Evolutionary conservation across 108 stramenopile genomes (phyloP).

Genomic region (Conticribra guillardii): DNA sequence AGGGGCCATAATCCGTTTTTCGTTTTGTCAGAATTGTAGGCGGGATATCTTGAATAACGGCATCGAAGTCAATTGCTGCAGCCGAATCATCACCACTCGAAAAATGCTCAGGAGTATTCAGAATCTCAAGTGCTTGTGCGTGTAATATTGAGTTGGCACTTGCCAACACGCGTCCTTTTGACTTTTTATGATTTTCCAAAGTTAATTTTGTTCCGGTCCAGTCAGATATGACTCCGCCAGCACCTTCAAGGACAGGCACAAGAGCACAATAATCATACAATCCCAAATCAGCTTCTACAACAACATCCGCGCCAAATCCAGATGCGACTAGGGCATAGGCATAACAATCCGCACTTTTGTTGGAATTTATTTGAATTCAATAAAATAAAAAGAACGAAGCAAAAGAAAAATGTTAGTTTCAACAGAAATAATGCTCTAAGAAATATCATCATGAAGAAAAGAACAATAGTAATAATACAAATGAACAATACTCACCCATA

Average conservation of each 20-base stretch:
- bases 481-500: too few relatives aligned
- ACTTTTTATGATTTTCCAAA: conserved; percentile 43
- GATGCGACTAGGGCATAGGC: conserved; percentile 65
- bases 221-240: conserved; percentile 59
- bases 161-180: conserved; percentile 58
- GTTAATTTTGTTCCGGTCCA: conserved; percentile 54
- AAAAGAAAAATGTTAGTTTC: too few relatives aligned
- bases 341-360: conserved; percentile 65
- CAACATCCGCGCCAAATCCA: conserved; percentile 58
- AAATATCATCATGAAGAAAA: too few relatives aligned
- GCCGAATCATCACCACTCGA: conserved; percentile 34
- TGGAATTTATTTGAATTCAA: too few relatives aligned
- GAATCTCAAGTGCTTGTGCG: conserved; percentile 37
- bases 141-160: conserved; percentile 50
- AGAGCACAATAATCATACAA: conserved; percentile 63
- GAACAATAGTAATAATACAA: too few relatives aligned
- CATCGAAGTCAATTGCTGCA: not conserved
- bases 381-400: too few relatives aligned
- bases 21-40: not conserved
- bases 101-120: conserved; percentile 33
- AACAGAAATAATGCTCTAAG: too few relatives aligned
- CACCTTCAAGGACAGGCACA: conserved; percentile 59
- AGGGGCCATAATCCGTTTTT: conserved; percentile 5
- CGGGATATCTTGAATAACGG: not conserved
- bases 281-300: conserved; percentile 61